phyloP scores from a whole-genome alignment of 163 green algal genomes.

The Chlamydomonas reinhardtii region DNA sequence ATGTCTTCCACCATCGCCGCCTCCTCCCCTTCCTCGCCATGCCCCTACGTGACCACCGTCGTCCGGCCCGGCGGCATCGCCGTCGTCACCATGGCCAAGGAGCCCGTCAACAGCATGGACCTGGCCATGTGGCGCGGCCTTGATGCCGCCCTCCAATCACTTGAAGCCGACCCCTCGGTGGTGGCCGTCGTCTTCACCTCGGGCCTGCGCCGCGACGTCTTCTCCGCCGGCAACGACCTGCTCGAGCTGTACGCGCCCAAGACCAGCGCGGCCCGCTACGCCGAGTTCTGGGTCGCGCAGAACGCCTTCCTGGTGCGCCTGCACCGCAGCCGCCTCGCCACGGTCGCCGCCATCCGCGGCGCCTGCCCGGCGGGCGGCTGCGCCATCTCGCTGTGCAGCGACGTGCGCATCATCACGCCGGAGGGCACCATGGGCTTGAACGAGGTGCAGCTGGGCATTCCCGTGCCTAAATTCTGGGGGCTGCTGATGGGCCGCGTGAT shows the following conservation, averaged over 20 bases:
- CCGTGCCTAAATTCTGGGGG: slow-evolving; percentile 84
- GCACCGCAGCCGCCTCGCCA: slow-evolving; percentile 68
- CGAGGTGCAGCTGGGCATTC: slow-evolving; percentile 77
- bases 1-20: too few relatives aligned
- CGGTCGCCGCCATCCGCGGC: slow-evolving; percentile 79
- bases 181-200: slow-evolving; percentile 67
- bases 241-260: slow-evolving; percentile 81
- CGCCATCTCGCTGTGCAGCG: slow-evolving; percentile 81
- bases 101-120: slow-evolving; percentile 82
- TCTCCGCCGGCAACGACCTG: slow-evolving; percentile 85
- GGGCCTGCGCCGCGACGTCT: slow-evolving; percentile 74
- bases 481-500: slow-evolving; percentile 69
- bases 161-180: slow-evolving; percentile 60
- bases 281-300: slow-evolving; percentile 63
- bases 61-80: slow-evolving; percentile 47
- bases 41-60: neutral
- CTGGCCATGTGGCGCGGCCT: slow-evolving; percentile 65
- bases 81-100: slow-evolving; percentile 66
- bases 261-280: slow-evolving; percentile 59
- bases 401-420: slow-evolving; percentile 78
- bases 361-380: slow-evolving; percentile 83
- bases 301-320: slow-evolving; percentile 71
- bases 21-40: too few relatives aligned
- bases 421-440: slow-evolving; percentile 66
- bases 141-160: slow-evolving; percentile 50